phyloP scores from a whole-genome alignment of 2,329 filamentous ascomycete species.

The Claviceps pazoutovae region DNA sequence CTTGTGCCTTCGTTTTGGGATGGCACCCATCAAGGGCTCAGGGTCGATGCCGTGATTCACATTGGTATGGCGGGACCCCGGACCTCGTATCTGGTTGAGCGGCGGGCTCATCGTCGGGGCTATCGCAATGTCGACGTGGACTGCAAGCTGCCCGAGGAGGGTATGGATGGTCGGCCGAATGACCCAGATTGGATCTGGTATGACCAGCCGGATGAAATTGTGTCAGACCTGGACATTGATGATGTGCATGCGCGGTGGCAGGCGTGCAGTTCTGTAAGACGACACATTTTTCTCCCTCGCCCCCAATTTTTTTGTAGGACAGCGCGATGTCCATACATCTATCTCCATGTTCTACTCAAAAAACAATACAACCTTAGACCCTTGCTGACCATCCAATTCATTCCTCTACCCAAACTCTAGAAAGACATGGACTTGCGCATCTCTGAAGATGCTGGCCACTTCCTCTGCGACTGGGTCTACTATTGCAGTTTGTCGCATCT shows the following conservation, averaged over 20 bases:
- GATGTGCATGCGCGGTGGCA: slow-evolving; percentile 44
- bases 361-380: background rate
- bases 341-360: no score
- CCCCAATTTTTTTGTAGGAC: background rate
- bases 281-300: background rate
- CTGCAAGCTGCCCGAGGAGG: slow-evolving; percentile 40
- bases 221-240: slow-evolving; percentile 42
- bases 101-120: slow-evolving; percentile 54
- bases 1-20: slow-evolving; percentile 52
- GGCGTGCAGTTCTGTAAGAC: slow-evolving; percentile 31
- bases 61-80: slow-evolving; percentile 63
- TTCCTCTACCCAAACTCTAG: slow-evolving; percentile 11
- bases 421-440: slow-evolving; percentile 35
- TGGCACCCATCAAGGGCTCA: slow-evolving; percentile 15
- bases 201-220: slow-evolving; percentile 39
- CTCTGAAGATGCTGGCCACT: slow-evolving; percentile 57
- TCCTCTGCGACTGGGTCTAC: slow-evolving; percentile 68
- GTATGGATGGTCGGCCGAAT: slow-evolving; percentile 29
- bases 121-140: slow-evolving; percentile 63
- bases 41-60: slow-evolving; percentile 56
- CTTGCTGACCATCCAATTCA: background rate
- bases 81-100: slow-evolving; percentile 56
- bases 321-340: no score
- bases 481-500: slow-evolving; percentile 52
- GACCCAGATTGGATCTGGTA: slow-evolving; percentile 39